Evolutionary conservation across 768 basidiomycete species (phyloP).

Genomic region (Tylopilus sp.): DNA sequence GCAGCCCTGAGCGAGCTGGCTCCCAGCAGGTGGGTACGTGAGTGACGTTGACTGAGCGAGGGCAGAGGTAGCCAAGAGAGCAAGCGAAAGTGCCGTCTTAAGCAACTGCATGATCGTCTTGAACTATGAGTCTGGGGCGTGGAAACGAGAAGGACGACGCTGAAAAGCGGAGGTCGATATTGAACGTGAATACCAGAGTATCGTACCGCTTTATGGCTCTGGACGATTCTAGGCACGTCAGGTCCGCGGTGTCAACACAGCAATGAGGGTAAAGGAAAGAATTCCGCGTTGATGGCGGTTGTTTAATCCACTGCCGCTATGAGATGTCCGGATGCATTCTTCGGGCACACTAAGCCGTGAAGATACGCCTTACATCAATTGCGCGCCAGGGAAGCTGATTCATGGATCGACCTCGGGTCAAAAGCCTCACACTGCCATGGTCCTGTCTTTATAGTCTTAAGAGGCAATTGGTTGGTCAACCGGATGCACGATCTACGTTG

Average conservation of each 20-base stretch:
- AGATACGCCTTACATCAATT: background rate
- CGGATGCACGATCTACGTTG: too few species aligned
- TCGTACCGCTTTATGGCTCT: conserved; percentile 15
- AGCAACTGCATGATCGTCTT: conserved; percentile 16
- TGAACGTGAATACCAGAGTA: background rate
- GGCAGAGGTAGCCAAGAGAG: conserved; percentile 8
- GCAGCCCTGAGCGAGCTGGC: conserved; percentile 6
- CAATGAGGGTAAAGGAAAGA: too few species aligned
- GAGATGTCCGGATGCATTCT: background rate
- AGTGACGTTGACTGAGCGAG: conserved; percentile 16
- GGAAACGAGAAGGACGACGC: too few species aligned
- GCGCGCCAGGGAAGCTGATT: background rate
- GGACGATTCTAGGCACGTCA: background rate
- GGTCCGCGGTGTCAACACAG: background rate
- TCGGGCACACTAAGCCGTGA: conserved; percentile 8
- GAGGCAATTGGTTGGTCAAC: too few species aligned
- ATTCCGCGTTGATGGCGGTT: too few species aligned
- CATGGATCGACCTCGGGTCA: conserved; percentile 13
- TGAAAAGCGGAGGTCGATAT: background rate
- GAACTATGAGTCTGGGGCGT: background rate
- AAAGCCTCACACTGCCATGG: too few species aligned
- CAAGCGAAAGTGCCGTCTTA: conserved; percentile 12
- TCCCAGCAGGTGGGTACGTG: conserved; percentile 6
- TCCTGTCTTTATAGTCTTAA: too few species aligned
- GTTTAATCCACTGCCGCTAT: too few species aligned